A percentile compares a stretch with the other conserved stretches of the same genome.
Evolutionary conservation across 257 asterid genomes (phyloP).

Genomic region (Osmanthus fragrans): DNA sequence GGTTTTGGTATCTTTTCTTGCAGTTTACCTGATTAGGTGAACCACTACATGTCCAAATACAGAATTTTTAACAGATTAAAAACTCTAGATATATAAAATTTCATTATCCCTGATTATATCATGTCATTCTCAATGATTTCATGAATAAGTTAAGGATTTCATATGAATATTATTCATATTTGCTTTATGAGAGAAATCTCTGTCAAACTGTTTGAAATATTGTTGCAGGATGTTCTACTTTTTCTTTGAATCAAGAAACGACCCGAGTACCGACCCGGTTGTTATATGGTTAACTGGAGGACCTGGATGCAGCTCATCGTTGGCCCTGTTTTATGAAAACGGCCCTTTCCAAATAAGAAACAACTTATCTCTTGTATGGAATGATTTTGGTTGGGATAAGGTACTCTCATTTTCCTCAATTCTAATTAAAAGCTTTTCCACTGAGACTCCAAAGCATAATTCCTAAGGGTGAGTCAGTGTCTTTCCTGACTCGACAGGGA

Average conservation of each 20-base stretch:
- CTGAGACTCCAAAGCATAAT: not conserved
- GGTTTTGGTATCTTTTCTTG: not conserved
- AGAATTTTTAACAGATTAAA: not conserved
- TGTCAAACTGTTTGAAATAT: not conserved
- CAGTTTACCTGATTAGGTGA: not conserved
- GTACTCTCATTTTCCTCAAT: slow-evolving; percentile 25
- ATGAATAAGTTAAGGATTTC: not conserved
- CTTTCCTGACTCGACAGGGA: not conserved
- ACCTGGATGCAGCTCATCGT: slow-evolving; percentile 80
- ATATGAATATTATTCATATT: not conserved
- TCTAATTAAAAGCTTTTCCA: not conserved
- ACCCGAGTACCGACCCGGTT: slow-evolving; percentile 50
- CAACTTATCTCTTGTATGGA: slow-evolving; percentile 61
- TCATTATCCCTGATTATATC: no score
- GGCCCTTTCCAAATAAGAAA: slow-evolving; percentile 64
- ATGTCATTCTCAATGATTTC: no score
- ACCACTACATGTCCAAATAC: not conserved
- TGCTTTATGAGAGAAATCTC: not conserved
- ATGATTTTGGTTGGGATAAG: slow-evolving; percentile 89
- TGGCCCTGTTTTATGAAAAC: slow-evolving; percentile 79
- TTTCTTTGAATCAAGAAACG: slow-evolving; percentile 69
- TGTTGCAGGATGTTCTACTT: slow-evolving; percentile 77
- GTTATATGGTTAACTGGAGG: slow-evolving; percentile 87
- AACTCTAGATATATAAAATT: no score
- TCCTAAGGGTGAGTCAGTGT: no score